Conservation (phyloP, 208 protist genomes). For the Trypanosoma conorhini region DNA sequence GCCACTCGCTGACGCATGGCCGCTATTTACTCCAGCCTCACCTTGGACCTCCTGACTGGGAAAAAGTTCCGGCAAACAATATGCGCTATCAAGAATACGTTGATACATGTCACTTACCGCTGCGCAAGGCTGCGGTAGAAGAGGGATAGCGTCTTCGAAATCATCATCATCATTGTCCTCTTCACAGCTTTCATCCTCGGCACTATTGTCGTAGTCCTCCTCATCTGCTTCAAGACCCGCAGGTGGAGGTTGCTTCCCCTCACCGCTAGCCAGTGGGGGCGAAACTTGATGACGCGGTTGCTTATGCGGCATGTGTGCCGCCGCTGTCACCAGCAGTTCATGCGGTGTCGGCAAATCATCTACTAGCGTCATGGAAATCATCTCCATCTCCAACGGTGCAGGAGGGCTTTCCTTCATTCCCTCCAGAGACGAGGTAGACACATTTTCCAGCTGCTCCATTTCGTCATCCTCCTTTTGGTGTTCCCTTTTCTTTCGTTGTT, state of each 20-base stretch:
- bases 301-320: not conserved
- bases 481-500: not conserved
- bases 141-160: constrained; percentile 79
- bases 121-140: constrained; percentile 62
- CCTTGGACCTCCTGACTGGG: not conserved
- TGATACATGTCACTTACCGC: constrained; percentile 62
- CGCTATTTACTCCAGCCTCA: not conserved
- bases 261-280: not conserved
- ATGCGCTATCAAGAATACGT: constrained; percentile 12
- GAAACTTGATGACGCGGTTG: not conserved
- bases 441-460: not conserved
- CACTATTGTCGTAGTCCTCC: constrained; percentile 5
- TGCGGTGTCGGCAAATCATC: constrained; percentile 10
- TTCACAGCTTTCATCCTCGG: constrained; percentile 17
- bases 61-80: not conserved
- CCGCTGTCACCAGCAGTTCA: not conserved
- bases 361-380: not conserved
- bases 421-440: not conserved
- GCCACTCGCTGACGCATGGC: constrained; percentile 9
- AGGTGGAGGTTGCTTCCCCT: not conserved
- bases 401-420: not conserved
- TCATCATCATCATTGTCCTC: constrained; percentile 42
- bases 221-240: not conserved
- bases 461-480: not conserved
- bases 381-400: not conserved